Evolutionary conservation across 495 filamentous ascomycete species (phyloP).

Genomic region (Penicillium coprophilum): DNA sequence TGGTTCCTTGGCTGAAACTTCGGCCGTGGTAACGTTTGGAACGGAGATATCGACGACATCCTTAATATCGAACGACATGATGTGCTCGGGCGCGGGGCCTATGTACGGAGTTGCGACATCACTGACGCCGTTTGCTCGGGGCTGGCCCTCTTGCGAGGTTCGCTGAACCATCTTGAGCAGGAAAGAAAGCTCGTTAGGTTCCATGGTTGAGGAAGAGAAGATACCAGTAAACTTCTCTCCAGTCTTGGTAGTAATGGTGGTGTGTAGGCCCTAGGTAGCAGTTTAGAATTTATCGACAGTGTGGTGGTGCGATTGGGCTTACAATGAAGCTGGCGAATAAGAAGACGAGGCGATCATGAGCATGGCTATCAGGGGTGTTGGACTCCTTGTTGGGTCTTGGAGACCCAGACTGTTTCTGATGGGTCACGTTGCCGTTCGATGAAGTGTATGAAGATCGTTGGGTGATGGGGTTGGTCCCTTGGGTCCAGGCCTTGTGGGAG

Average conservation of each 20-base stretch:
- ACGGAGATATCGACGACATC: slow-evolving; percentile 70
- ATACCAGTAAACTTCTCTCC: slow-evolving; percentile 74
- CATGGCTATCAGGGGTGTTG: slow-evolving; percentile 59
- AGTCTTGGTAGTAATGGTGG: slow-evolving; percentile 65
- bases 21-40: slow-evolving; percentile 52
- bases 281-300: slow-evolving; percentile 19
- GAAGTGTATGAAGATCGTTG: slow-evolving; percentile 53
- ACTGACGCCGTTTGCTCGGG: slow-evolving; percentile 56
- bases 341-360: slow-evolving; percentile 65
- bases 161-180: slow-evolving; percentile 82
- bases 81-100: slow-evolving; percentile 61
- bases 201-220: slow-evolving; percentile 60
- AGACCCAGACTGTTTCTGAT: slow-evolving; percentile 42
- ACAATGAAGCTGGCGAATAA: slow-evolving; percentile 63
- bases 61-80: slow-evolving; percentile 76
- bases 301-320: slow-evolving; percentile 32
- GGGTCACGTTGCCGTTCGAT: slow-evolving; percentile 54
- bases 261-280: slow-evolving; percentile 59
- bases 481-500: slow-evolving; percentile 62
- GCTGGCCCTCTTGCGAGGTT: slow-evolving; percentile 46
- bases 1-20: slow-evolving; percentile 52
- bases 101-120: slow-evolving; percentile 54
- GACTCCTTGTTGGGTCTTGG: slow-evolving; percentile 50
- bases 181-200: slow-evolving; percentile 60
- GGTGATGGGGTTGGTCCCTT: slow-evolving; percentile 64